These are phyloP conservation scores for Fusarium lateritium DNA, from an alignment of 2,329 filamentous ascomycete genomes.

Conservation along the genomic window DNA sequence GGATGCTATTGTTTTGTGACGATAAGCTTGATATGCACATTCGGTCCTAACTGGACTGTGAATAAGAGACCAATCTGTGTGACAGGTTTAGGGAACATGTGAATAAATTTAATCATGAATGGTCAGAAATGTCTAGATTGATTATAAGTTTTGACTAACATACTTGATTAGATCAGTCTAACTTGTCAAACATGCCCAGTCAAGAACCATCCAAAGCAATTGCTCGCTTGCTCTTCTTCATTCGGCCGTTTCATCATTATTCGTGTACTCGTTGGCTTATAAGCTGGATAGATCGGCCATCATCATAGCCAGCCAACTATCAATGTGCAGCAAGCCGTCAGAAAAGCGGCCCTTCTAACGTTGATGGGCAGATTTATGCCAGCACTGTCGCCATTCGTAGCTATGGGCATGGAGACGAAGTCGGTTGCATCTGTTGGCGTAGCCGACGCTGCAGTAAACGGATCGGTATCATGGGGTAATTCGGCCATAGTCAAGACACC, in stretches of 20 bases:
- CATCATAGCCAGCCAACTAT: slow-evolving; percentile 19
- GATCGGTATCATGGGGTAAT: slow-evolving; percentile 52
- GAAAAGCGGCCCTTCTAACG: slow-evolving; percentile 4
- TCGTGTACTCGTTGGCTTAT: slow-evolving; percentile 8
- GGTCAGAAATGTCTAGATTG: background rate
- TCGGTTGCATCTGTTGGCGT: slow-evolving; percentile 37
- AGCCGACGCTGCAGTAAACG: slow-evolving; percentile 42
- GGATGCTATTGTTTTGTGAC: too few species aligned
- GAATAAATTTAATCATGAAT: background rate
- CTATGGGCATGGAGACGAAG: slow-evolving; percentile 33
- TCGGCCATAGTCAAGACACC: slow-evolving; percentile 61
- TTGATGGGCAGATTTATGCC: background rate
- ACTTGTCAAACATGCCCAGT: background rate
- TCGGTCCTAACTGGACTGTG: too few species aligned
- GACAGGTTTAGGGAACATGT: too few species aligned
- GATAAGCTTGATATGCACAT: too few species aligned
- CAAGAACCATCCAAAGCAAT: background rate
- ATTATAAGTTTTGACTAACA: too few species aligned
- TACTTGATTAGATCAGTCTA: background rate
- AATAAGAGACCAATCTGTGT: too few species aligned
- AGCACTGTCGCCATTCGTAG: slow-evolving; percentile 28
- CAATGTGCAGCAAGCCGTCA: slow-evolving; percentile 12
- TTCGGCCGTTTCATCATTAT: slow-evolving; percentile 8
- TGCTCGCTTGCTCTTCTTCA: slow-evolving; percentile 9
- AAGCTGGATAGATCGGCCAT: background rate